Conservation (phyloP, 768 basidiomycete genomes). For the Nidularia pulvinata region DNA sequence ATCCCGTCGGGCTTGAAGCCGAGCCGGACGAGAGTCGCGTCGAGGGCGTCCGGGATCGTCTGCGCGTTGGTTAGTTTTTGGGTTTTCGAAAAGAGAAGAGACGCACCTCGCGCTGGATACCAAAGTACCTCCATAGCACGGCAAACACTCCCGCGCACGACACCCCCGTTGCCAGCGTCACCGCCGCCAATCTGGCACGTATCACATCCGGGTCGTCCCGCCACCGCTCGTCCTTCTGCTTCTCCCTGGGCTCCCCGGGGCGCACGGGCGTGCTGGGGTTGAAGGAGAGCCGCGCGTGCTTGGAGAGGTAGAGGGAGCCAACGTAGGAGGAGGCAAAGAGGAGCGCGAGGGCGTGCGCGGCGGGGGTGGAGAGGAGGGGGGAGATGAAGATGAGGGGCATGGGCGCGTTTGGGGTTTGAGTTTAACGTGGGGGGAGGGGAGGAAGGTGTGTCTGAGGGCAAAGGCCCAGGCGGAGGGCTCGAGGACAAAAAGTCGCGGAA, state of each 20-base stretch:
- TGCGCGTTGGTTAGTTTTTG: too few species aligned
- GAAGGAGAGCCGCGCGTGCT: slow-evolving; percentile 58
- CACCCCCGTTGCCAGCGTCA: slow-evolving; percentile 56
- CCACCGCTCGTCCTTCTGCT: slow-evolving; percentile 47
- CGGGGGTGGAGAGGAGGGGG: slow-evolving; percentile 24
- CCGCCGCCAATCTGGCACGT: slow-evolving; percentile 72
- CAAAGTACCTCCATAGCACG: slow-evolving; percentile 30
- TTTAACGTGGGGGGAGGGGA: too few species aligned
- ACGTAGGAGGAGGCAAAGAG: slow-evolving; percentile 73
- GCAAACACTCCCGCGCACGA: slow-evolving; percentile 53
- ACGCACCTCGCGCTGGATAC: slow-evolving; percentile 15
- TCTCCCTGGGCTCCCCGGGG: slow-evolving; percentile 7
- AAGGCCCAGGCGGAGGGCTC: too few species aligned
- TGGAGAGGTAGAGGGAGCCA: slow-evolving; percentile 79
- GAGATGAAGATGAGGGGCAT: neutral
- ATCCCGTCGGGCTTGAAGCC: slow-evolving; percentile 26
- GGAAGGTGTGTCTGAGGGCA: too few species aligned
- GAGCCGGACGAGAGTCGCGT: slow-evolving; percentile 34
- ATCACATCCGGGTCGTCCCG: slow-evolving; percentile 89
- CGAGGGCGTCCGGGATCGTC: slow-evolving; percentile 1
- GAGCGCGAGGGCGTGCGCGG: slow-evolving; percentile 55
- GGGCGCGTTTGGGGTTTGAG: too few species aligned
- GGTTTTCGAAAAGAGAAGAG: neutral
- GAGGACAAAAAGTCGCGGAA: too few species aligned
- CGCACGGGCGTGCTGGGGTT: slow-evolving; percentile 7